A percentile compares a stretch with the other conserved stretches of the same genome.
These are phyloP conservation scores for Umbelopsis ramanniana DNA, from an alignment of 192 early-diverging fungal species.

Conservation along the genomic window DNA sequence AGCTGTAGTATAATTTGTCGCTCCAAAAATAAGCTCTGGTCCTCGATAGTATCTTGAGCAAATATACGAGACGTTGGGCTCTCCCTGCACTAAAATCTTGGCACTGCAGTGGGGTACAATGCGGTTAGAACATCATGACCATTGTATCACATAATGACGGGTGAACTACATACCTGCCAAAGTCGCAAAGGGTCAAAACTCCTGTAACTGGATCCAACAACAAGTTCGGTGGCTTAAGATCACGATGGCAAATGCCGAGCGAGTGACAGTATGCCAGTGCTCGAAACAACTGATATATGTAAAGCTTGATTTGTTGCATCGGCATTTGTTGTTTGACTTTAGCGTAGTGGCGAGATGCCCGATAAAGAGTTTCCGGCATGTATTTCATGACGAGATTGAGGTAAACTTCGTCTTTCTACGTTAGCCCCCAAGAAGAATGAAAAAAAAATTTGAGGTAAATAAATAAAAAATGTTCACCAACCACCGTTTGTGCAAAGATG, in stretches of 20 bases:
- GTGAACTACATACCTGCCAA: slow-evolving; percentile 65
- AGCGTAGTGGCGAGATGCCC: slow-evolving; percentile 88
- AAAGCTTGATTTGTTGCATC: slow-evolving; percentile 93
- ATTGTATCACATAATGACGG: too few relatives aligned
- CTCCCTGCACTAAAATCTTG: slow-evolving; percentile 91
- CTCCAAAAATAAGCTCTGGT: slow-evolving; percentile 96
- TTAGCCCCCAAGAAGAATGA: background rate
- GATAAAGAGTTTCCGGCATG: slow-evolving; percentile 96
- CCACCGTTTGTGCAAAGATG: too few relatives aligned
- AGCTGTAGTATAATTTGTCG: slow-evolving; percentile 87
- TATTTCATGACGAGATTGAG: slow-evolving; percentile 96
- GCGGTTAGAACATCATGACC: too few relatives aligned
- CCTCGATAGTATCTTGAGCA: slow-evolving; percentile 98
- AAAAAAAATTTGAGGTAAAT: background rate
- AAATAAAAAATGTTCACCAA: background rate
- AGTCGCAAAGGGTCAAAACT: slow-evolving; percentile 98
- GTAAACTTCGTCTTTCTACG: slow-evolving; percentile 88
- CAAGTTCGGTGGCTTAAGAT: slow-evolving; percentile 99
- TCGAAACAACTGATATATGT: slow-evolving; percentile 98
- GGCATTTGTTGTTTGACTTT: slow-evolving; percentile 95
- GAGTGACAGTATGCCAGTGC: slow-evolving; percentile 97
- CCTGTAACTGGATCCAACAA: slow-evolving; percentile 88
- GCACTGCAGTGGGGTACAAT: slow-evolving; percentile 56
- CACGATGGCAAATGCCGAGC: slow-evolving; percentile 97
- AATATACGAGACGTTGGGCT: slow-evolving; percentile 98